A percentile compares a stretch with the other conserved stretches of the same genome.
These are phyloP conservation scores for Pleurotus sapidus DNA, from an alignment of 768 basidiomycete species.

Conservation along the genomic window DNA sequence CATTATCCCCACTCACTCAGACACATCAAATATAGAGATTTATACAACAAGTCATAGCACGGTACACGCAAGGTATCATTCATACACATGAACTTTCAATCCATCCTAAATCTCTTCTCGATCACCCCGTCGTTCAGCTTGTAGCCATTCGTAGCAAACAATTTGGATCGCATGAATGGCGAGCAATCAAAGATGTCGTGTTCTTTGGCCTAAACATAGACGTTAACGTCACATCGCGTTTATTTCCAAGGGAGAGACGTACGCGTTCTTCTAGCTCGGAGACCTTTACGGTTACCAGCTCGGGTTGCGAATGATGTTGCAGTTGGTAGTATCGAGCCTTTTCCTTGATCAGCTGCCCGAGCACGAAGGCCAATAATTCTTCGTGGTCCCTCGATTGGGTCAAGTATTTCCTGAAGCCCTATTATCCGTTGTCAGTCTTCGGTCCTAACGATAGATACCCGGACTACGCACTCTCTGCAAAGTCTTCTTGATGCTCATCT, in stretches of 20 bases:
- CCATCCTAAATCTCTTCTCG: slow-evolving; percentile 68
- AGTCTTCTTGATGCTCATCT: slow-evolving; percentile 98
- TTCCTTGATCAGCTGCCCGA: slow-evolving; percentile 92
- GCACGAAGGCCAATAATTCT: slow-evolving; percentile 90
- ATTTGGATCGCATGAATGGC: slow-evolving; percentile 80
- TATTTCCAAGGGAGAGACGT: slow-evolving; percentile 20
- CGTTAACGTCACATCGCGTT: too few species aligned
- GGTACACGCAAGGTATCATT: slow-evolving; percentile 5
- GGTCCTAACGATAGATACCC: too few species aligned
- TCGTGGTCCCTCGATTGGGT: slow-evolving; percentile 96
- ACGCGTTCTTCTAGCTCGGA: slow-evolving; percentile 88
- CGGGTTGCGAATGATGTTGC: slow-evolving; percentile 75
- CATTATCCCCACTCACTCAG: slow-evolving; percentile 7
- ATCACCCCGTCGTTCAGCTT: slow-evolving; percentile 62
- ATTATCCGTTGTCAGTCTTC: not conserved
- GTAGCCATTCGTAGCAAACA: slow-evolving; percentile 92
- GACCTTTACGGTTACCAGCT: slow-evolving; percentile 69
- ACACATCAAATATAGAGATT: slow-evolving; percentile 5
- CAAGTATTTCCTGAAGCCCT: slow-evolving; percentile 98
- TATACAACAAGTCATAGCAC: slow-evolving; percentile 17
- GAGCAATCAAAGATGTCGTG: slow-evolving; percentile 92
- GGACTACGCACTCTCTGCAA: slow-evolving; percentile 75
- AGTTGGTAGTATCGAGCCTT: slow-evolving; percentile 82
- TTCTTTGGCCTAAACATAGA: slow-evolving; percentile 74
- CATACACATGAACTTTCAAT: slow-evolving; percentile 16